Evolutionary conservation across 495 filamentous ascomycete genomes (phyloP).

Genomic region (Tuber indicum): DNA sequence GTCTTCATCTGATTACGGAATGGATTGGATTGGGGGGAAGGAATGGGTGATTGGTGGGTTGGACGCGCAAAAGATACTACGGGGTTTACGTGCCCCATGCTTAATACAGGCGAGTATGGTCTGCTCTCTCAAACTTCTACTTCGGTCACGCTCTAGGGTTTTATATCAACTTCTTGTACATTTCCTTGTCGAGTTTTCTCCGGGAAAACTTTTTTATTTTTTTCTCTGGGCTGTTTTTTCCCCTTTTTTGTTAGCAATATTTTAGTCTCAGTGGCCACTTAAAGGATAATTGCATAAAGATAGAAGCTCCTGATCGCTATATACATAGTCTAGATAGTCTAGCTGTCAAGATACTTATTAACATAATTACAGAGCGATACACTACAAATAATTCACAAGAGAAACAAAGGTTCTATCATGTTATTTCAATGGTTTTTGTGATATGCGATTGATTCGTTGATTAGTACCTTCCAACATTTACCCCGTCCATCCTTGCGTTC

Average conservation of each 20-base stretch:
- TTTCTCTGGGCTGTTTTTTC: constrained; percentile 9
- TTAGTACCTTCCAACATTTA: neutral
- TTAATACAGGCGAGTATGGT: constrained; percentile 21
- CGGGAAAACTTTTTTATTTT: no score
- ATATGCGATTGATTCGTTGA: neutral
- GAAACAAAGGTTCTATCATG: neutral
- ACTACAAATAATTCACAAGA: neutral
- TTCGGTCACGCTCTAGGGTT: constrained; percentile 33
- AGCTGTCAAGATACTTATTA: neutral
- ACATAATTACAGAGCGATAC: neutral
- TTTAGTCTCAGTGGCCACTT: neutral
- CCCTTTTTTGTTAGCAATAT: neutral
- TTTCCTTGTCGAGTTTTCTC: constrained; percentile 28
- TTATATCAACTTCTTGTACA: constrained; percentile 6
- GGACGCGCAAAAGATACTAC: neutral
- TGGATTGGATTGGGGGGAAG: constrained; percentile 8
- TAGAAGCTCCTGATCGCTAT: constrained; percentile 2
- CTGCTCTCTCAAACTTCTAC: constrained; percentile 31
- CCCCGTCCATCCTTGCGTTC: neutral
- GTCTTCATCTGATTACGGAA: constrained; percentile 40
- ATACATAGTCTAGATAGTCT: neutral
- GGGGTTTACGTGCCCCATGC: constrained; percentile 20
- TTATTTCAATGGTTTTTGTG: constrained; percentile 6
- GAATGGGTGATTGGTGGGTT: constrained; percentile 13
- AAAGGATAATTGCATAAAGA: constrained; percentile 14